Evolutionary conservation across 345 rosid genomes (phyloP), one percentile per base, ranked within the genome.

Genomic region (Cardamine chenopodiifolia): DNA sequence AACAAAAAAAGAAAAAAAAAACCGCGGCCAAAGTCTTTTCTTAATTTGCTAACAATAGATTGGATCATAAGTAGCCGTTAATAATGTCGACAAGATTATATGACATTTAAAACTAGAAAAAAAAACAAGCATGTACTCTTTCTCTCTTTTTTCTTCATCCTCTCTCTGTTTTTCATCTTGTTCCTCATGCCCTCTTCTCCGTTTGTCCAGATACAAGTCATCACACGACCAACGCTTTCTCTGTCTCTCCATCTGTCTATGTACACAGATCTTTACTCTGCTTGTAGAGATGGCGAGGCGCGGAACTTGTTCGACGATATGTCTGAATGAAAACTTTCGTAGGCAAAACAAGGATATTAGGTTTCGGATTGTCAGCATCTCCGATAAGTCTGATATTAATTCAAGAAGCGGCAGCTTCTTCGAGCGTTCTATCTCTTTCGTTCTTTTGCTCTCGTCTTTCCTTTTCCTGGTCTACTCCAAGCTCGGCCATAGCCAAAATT

Each of bases 401-500:
- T 40, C 72, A 6, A 65, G 42, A 58, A 70, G 29, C 1, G 59
- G 50, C 10, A 44, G 53, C 61, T 78, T 78, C 49, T 71, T 76
- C 40, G 86, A 87, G 82, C 86, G 84, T 17, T 87, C 92, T 25
- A 55, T 86, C 75, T 79, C 90, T 14, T 62, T 90, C 66, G 80
- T 87, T 42, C 63, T 90, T 77, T 73, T 86, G 0, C 87, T 86
- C 10, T 90, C 93, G 93, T 86, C 83, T 68, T 82, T 85, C 72
- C 81, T 90, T 73, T 85, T 89, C 80, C 82, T 88, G 39, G 76
- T 87, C 58, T 83, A 83, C 78, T 78, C 85, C 54, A 69, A 83
- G 60, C 89, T 90, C 54, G 96, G 90, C 72, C 88, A 70, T 53
- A 64, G 91, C 89, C 90, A 86, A 54, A 79, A 84, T 12, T 79